Evolutionary conservation across 2,329 filamentous ascomycete species (phyloP).

Genomic region (Trichophyton benhamiae): DNA sequence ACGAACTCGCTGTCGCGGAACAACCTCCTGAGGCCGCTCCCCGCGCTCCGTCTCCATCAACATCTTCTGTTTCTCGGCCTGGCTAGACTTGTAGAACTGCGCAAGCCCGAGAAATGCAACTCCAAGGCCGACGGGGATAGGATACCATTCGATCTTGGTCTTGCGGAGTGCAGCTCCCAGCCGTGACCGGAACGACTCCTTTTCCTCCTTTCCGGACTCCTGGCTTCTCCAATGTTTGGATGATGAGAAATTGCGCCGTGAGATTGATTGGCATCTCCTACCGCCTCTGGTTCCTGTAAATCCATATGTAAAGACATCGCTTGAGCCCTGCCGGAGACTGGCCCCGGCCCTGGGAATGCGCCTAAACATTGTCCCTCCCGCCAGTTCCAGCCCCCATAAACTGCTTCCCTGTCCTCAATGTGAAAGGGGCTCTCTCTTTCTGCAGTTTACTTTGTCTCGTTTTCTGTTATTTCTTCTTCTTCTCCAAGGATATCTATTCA

Average conservation of each 20-base stretch:
- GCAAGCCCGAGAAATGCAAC: conserved; percentile 71
- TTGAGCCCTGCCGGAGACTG: neutral
- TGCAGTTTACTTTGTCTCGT: neutral
- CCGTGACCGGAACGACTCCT: conserved; percentile 45
- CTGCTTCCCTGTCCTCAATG: neutral
- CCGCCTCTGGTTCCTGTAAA: neutral
- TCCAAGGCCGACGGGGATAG: conserved; percentile 75
- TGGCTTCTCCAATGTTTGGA: conserved; percentile 33
- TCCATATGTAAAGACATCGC: neutral
- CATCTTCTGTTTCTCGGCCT: conserved; percentile 36
- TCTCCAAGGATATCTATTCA: neutral
- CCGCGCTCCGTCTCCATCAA: conserved; percentile 38
- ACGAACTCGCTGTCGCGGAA: conserved; percentile 51
- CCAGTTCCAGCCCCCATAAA: neutral
- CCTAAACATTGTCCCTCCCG: neutral
- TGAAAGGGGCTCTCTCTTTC: neutral
- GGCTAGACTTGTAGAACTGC: conserved; percentile 66
- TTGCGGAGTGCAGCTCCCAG: conserved; percentile 47
- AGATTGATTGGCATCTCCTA: neutral
- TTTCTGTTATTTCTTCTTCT: neutral
- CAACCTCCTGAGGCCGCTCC: conserved; percentile 23
- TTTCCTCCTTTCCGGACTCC: conserved; percentile 25
- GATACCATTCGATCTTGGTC: conserved; percentile 73
- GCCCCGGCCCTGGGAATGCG: neutral
- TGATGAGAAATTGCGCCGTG: conserved; percentile 22